Evolutionary conservation across 169 alveolate species (phyloP).

Genomic region (Cyclospora cayetanensis): DNA sequence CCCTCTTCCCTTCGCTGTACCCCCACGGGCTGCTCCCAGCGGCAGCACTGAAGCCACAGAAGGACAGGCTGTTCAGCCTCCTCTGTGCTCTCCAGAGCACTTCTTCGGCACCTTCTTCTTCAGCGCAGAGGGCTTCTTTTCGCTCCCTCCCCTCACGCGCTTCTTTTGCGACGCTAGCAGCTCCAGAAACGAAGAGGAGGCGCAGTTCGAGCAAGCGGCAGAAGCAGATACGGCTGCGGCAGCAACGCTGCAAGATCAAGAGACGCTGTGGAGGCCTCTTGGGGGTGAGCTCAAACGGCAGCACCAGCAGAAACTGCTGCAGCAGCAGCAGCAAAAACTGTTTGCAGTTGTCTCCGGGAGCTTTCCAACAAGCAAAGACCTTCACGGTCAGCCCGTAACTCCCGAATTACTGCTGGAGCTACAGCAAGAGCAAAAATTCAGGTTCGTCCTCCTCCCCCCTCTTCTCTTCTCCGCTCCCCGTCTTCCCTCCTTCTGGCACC

Average conservation of each 20-base stretch:
- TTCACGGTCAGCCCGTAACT: background rate
- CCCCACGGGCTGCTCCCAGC: background rate
- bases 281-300: too few relatives aligned
- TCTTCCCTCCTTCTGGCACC: background rate
- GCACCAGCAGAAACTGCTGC: background rate
- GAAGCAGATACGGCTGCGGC: background rate
- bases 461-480: background rate
- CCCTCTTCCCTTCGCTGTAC: slow-evolving; percentile 22
- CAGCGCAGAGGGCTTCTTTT: background rate
- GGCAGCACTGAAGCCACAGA: background rate
- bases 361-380: background rate
- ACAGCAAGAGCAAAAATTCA: too few relatives aligned
- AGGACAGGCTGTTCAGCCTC: background rate
- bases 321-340: background rate
- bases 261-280: too few relatives aligned
- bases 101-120: background rate
- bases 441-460: too few relatives aligned
- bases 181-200: too few relatives aligned
- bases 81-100: background rate
- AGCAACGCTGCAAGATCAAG: too few relatives aligned
- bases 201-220: too few relatives aligned
- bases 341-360: background rate
- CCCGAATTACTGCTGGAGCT: background rate
- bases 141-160: background rate
- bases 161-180: too few relatives aligned